Evolutionary conservation across 768 basidiomycete genomes (phyloP).

Genomic region (Candolleomyces aberdarensis): DNA sequence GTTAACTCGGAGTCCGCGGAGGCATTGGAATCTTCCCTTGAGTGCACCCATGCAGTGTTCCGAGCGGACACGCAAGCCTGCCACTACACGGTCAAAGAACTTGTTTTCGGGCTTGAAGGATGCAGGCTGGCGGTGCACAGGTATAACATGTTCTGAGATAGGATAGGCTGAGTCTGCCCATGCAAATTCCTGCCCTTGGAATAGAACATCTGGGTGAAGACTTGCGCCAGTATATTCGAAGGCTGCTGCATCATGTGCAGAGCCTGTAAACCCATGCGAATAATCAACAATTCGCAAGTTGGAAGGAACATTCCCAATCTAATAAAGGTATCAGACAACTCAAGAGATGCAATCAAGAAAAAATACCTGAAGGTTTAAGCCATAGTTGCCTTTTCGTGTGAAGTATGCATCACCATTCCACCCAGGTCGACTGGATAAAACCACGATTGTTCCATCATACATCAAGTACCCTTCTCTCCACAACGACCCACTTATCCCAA

Average conservation of each 20-base stretch:
- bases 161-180: slow-evolving; percentile 12
- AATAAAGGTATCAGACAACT: slow-evolving; percentile 21
- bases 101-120: slow-evolving; percentile 17
- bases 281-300: background rate
- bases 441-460: slow-evolving; percentile 28
- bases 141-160: background rate
- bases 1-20: slow-evolving; percentile 23
- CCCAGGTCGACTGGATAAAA: slow-evolving; percentile 21
- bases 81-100: slow-evolving; percentile 18
- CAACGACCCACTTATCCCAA: too few species aligned
- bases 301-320: background rate
- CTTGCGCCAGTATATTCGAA: slow-evolving; percentile 24
- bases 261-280: background rate
- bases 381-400: slow-evolving; percentile 30
- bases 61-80: slow-evolving; percentile 23
- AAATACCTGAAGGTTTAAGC: slow-evolving; percentile 31
- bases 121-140: slow-evolving; percentile 24
- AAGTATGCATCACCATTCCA: slow-evolving; percentile 30
- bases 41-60: slow-evolving; percentile 36
- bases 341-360: slow-evolving; percentile 24
- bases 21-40: slow-evolving; percentile 32
- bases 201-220: slow-evolving; percentile 14
- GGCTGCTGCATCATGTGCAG: slow-evolving; percentile 25
- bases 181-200: slow-evolving; percentile 23
- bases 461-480: slow-evolving; percentile 28